Conservation (phyloP, 108 stramenopile genomes). For the Pseudonitzschia multistriata region DNA sequence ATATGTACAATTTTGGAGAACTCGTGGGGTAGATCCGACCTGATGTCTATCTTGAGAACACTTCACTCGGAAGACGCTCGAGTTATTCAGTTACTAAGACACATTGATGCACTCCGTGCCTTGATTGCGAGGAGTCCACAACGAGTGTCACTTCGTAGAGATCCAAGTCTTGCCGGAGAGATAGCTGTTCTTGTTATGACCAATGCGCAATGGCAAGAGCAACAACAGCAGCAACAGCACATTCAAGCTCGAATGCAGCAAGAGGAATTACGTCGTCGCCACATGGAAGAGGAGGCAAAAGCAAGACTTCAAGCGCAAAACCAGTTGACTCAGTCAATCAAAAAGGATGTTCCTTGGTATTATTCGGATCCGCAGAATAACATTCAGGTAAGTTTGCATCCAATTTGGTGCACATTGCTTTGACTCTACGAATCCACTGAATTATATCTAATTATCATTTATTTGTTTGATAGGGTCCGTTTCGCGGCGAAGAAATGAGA, state of each 20-base stretch:
- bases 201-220: slow-evolving; percentile 72
- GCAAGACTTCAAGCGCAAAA: slow-evolving; percentile 32
- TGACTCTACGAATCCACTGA: background rate
- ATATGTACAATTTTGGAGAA: slow-evolving; percentile 79
- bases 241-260: slow-evolving; percentile 60
- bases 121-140: slow-evolving; percentile 69
- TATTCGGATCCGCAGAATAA: slow-evolving; percentile 90
- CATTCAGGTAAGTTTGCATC: slow-evolving; percentile 70
- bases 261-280: slow-evolving; percentile 64
- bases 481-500: slow-evolving; percentile 91
- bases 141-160: slow-evolving; percentile 61
- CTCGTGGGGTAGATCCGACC: slow-evolving; percentile 84
- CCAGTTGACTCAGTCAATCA: slow-evolving; percentile 28
- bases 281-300: slow-evolving; percentile 37
- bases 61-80: slow-evolving; percentile 82
- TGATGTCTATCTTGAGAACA: slow-evolving; percentile 71
- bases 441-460: background rate
- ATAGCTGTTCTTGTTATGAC: slow-evolving; percentile 73
- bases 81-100: slow-evolving; percentile 69
- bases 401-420: background rate
- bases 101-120: slow-evolving; percentile 70
- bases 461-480: slow-evolving; percentile 77
- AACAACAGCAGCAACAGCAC: slow-evolving; percentile 43
- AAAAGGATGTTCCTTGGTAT: slow-evolving; percentile 78
- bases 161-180: slow-evolving; percentile 68